Base-by-base conservation (phyloP, 495 filamentous ascomycete species). In the Cercophora sp. region DNA sequence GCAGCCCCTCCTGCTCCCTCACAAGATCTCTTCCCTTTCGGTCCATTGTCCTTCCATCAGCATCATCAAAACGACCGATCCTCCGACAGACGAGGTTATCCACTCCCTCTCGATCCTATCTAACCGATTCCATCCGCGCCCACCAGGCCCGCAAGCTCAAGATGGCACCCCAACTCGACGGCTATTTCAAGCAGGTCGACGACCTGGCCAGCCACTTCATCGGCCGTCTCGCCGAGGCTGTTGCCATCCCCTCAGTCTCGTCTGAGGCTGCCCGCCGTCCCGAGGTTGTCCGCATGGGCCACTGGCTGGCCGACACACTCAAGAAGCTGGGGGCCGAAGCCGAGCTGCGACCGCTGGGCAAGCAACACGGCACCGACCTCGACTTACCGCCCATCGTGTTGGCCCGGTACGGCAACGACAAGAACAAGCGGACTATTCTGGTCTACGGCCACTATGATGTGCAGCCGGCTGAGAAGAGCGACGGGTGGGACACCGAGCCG, bases 391-490 rank as follows among this genome's bases (percentile, higher is more conserved):
- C 94, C 24, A 89, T 96, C 25, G 80, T 99, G 29, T 79, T 97
- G 56, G 91, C 86, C 37, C 85, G 94, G 18, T 96, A 97, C 67
- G 91, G 93, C 51, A 85, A 80, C 66, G 91, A 96, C 67, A 83
- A 85, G 69, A 87, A 81, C 62, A 97, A 96, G 81, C 83, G 88
- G 29, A 97, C 89, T 8, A 91, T 99, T 59, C 78, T 97, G 39
- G 88, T 99, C 20, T 99, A 99, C 59, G 94, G 94, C 25, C 94
- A 99, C 73, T 99, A 99, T 73, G 94, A 99, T 71, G 94, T 99
- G 13, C 94, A 99, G 70, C 94, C 94, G 3, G 94, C 94, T 32
- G 76, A 87, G 65, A 88, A 85, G 76, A 88, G 87, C 59, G 94
- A 99, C 59, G 94, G 94, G 27, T 99, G 94, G 94, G 85, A 86